Base-by-base conservation (phyloP, 495 filamentous ascomycete genomes). In the Choiromyces venosus region DNA sequence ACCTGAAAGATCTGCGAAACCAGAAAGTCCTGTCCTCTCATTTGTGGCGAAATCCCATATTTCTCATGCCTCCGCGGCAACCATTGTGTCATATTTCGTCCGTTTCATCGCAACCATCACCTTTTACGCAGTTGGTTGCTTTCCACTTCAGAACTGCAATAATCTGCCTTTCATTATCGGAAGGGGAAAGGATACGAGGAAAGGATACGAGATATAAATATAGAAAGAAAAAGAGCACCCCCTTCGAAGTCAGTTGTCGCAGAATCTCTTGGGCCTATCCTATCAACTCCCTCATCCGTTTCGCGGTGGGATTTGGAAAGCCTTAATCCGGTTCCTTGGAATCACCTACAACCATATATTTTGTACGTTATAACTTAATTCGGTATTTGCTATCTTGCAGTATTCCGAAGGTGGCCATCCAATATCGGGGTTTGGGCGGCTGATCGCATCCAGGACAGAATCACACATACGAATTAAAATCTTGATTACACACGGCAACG, bases 1-100 rank as follows among this genome's bases (percentile, higher is more conserved):
- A 76, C 25, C 42, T 76, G 66, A 56, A 68, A 71, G 75, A 74
- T 75, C 66, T 77, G 39, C 75, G 44, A 37, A 46, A 46, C 38
- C 64, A 75, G 72, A 61, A 52, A 61, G 52, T 29, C 52, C 52
- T 61, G n/a, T 29, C 46, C n/a, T 61, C 46, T 61, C 46, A 61
- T 61, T 61, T 61, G 25, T 61, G 25, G 52, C 25, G 52, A 16
- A 61, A 61, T 61, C 29, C 52, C 52, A 61, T 61, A 61, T 61
- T 29, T 61, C 52, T 16, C 52, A 33, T 61, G 52, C 52, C 52
- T 56, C 46, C 52, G 25, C 25, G 52, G 52, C 52, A 61, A 61
- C 25, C 52, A 29, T n/a, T 33, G 25, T 61, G 25, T 61, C 52
- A 61, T 61, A 56, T 25, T 33, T 33, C 52, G 18, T 61, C 52